Percentiles rank a stretch among this genome's conserved stretches.
phyloP scores from a whole-genome alignment of 148 eudicot species.

The Gaultheria prostrata region DNA sequence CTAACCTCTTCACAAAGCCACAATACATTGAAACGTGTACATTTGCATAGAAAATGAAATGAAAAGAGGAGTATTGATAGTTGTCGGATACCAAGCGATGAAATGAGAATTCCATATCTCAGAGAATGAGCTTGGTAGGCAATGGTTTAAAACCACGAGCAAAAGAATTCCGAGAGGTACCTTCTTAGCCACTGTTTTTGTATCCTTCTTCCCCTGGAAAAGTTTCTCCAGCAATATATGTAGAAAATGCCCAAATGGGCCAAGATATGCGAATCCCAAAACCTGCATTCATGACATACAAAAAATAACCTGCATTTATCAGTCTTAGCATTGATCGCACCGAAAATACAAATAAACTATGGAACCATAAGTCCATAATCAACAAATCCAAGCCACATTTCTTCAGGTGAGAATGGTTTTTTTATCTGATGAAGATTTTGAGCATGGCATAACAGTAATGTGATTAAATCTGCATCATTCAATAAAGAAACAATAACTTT shows the following conservation, averaged over 20 bases:
- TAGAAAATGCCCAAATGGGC: constrained; percentile 91
- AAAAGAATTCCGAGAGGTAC: constrained; percentile 29
- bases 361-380: background rate
- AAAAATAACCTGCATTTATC: constrained; percentile 22
- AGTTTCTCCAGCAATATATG: constrained; percentile 74
- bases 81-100: background rate
- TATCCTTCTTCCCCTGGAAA: constrained; percentile 87
- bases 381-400: background rate
- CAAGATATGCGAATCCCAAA: constrained; percentile 84
- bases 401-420: background rate
- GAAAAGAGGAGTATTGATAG: background rate
- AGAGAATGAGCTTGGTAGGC: background rate
- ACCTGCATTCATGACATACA: constrained; percentile 44
- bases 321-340: background rate
- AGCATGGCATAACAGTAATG: too few relatives aligned
- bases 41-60: background rate
- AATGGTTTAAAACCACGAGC: background rate
- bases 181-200: constrained; percentile 88
- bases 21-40: background rate
- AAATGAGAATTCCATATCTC: background rate
- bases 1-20: background rate
- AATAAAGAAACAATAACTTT: too few relatives aligned
- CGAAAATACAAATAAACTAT: background rate
- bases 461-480: too few relatives aligned
- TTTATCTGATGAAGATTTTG: background rate